phyloP scores from a whole-genome alignment of 768 basidiomycete species.

The Panellus pusillus region DNA sequence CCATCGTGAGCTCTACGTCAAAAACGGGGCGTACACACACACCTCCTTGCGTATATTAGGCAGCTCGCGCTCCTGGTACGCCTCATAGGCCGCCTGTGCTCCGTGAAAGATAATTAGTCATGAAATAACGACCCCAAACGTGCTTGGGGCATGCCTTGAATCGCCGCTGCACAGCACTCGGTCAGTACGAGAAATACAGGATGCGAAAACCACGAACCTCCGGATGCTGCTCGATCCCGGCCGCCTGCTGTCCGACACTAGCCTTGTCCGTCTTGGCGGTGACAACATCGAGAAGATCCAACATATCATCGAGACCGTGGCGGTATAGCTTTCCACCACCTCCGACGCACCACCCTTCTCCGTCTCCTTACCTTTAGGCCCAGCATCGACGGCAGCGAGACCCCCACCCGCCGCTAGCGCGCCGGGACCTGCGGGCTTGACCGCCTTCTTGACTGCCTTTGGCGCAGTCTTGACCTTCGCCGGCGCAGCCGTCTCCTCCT shows the following conservation, averaged over 20 bases:
- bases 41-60: slow-evolving; percentile 78
- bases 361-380: slow-evolving; percentile 25
- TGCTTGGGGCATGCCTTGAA: slow-evolving; percentile 63
- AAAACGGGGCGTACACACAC: slow-evolving; percentile 24
- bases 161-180: slow-evolving; percentile 56
- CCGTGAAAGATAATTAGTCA: slow-evolving; percentile 2
- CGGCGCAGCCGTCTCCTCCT: slow-evolving; percentile 66
- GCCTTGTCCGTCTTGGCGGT: slow-evolving; percentile 94
- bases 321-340: slow-evolving; percentile 68
- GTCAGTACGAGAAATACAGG: slow-evolving; percentile 14
- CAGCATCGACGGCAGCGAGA: slow-evolving; percentile 26
- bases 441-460: slow-evolving; percentile 58
- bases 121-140: slow-evolving; percentile 1
- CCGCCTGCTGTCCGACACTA: slow-evolving; percentile 83
- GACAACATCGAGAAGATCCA: slow-evolving; percentile 86
- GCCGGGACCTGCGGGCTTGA: slow-evolving; percentile 80
- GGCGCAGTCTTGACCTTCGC: slow-evolving; percentile 63
- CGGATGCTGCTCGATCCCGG: slow-evolving; percentile 85
- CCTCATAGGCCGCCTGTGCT: slow-evolving; percentile 78
- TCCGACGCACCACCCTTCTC: slow-evolving; percentile 32
- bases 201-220: slow-evolving; percentile 55
- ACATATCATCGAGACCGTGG: slow-evolving; percentile 90
- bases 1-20: slow-evolving; percentile 15
- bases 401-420: slow-evolving; percentile 77
- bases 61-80: slow-evolving; percentile 84